phyloP scores from a whole-genome alignment of 345 rosid species.

The Noccaea bulbosa region DNA sequence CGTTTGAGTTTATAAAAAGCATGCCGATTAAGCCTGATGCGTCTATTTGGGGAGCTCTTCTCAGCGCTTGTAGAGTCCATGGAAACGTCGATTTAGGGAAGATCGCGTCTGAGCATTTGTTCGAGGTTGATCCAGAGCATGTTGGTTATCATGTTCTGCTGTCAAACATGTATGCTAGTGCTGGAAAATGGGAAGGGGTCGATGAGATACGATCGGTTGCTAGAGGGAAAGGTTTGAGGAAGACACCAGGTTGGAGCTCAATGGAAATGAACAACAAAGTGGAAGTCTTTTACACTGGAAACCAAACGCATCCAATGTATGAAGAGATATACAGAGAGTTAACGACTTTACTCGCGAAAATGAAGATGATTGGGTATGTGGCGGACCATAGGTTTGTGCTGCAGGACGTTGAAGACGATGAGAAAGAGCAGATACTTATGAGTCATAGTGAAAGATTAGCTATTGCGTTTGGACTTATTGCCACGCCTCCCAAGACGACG shows the following conservation, averaged over 20 bases:
- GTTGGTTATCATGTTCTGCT: constrained; percentile 64
- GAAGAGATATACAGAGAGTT: constrained; percentile 50
- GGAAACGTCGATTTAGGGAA: constrained; percentile 54
- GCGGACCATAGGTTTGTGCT: constrained; percentile 59
- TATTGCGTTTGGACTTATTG: constrained; percentile 56
- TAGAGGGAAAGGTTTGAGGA: constrained; percentile 56
- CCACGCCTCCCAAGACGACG: constrained; percentile 49
- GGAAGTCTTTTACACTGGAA: constrained; percentile 62
- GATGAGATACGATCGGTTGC: constrained; percentile 52
- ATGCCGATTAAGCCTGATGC: constrained; percentile 64
- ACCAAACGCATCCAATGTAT: constrained; percentile 50
- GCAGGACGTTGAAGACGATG: constrained; percentile 70
- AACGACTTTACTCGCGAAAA: constrained; percentile 47
- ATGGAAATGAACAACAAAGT: constrained; percentile 54
- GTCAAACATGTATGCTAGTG: constrained; percentile 62
- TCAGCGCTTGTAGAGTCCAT: constrained; percentile 59
- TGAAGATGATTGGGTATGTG: constrained; percentile 59
- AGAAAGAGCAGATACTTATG: constrained; percentile 62
- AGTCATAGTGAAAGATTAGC: constrained; percentile 65
- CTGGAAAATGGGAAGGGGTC: constrained; percentile 62
- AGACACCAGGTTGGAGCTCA: constrained; percentile 74
- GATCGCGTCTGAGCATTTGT: constrained; percentile 53
- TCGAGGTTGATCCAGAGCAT: constrained; percentile 57
- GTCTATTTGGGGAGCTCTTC: constrained; percentile 67
- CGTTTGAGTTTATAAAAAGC: constrained; percentile 46